Evolutionary conservation across 352 stramenopile genomes (phyloP), one percentile per base, ranked within the genome.

Genomic region (Pythium rishiriense): DNA sequence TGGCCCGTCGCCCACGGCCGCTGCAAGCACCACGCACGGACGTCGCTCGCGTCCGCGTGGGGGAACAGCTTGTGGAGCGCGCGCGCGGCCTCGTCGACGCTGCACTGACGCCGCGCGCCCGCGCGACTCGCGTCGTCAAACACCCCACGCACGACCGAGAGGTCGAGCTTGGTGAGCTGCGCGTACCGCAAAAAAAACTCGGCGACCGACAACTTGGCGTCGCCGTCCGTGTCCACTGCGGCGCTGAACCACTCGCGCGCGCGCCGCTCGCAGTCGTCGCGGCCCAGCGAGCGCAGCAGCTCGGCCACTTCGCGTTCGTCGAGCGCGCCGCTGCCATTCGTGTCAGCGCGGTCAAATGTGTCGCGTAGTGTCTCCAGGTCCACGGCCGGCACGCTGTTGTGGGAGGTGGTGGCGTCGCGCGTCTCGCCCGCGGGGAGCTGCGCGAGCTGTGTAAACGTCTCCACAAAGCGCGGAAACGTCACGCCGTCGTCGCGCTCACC

Each of bases 121-220:
- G 22, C 15, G 17, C 31, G 41, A 12, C 47, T 29, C 26, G 47
- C 43, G 14, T 7, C 48, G 2, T 78, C 65, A 35, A 90, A 93
- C 15, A 75, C 52, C 3, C 62, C 29, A 4, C 72, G 66, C 1
- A 91, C 52, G 48, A 66, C 67, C 19, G 63, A 47, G 1, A 90
- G 55, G 42, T 80, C 69, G 3, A 74, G 24, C 2, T 69, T 66
- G 1, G 71, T 74, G 12, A 87, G 67, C 48, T 90, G 69, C 4
- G 78, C 47, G 56, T 88, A 93, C 29, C 82, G 69, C n/a, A 83
- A 5, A 5, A 91, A 58, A 37, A 93, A 93, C 68, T 90, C 78
- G 1, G 76, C 70, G 64, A 93, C 90, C 21, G 39, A 79, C 21
- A 93, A 52, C 22, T 84, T 67, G 4, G 66, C 68, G 22, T 83